A percentile compares a stretch with the other conserved stretches of the same genome.
phyloP scores from a whole-genome alignment of 768 basidiomycete genomes.

The Phylloporus sp. region DNA sequence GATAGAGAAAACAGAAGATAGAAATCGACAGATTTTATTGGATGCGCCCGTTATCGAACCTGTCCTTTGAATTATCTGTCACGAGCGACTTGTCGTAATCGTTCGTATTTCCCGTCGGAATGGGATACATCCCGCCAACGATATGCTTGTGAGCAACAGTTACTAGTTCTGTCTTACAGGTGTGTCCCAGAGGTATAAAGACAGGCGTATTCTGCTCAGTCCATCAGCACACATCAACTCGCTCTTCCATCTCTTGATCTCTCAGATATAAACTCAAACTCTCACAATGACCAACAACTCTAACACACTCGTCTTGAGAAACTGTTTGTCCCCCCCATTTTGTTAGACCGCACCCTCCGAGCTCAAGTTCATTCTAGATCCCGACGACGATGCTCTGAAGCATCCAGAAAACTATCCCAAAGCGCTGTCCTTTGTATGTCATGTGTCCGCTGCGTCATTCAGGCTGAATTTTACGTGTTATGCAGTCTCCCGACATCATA shows the following conservation, averaged over 20 bases:
- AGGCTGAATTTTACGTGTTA: not conserved
- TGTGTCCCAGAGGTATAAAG: slow-evolving; percentile 1
- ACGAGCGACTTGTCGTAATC: too few species aligned
- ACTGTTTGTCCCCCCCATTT: not conserved
- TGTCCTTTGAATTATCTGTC: too few species aligned
- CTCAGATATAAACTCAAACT: not conserved
- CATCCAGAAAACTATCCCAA: not conserved
- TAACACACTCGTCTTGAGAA: not conserved
- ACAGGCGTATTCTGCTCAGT: not conserved
- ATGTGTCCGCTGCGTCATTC: not conserved
- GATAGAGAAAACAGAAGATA: too few species aligned
- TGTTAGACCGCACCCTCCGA: too few species aligned
- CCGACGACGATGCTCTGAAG: not conserved
- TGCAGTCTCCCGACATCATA: slow-evolving; percentile 4
- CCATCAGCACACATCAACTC: not conserved
- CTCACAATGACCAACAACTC: not conserved
- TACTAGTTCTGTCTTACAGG: not conserved
- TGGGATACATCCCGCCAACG: too few species aligned
- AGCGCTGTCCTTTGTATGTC: not conserved
- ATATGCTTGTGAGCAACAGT: not conserved
- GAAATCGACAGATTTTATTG: too few species aligned
- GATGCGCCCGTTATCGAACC: too few species aligned
- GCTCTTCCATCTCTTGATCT: not conserved
- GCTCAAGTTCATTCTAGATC: not conserved
- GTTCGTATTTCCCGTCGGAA: too few species aligned